phyloP scores from a whole-genome alignment of 106 monocot genomes.

The Dendrobium huoshanense region DNA sequence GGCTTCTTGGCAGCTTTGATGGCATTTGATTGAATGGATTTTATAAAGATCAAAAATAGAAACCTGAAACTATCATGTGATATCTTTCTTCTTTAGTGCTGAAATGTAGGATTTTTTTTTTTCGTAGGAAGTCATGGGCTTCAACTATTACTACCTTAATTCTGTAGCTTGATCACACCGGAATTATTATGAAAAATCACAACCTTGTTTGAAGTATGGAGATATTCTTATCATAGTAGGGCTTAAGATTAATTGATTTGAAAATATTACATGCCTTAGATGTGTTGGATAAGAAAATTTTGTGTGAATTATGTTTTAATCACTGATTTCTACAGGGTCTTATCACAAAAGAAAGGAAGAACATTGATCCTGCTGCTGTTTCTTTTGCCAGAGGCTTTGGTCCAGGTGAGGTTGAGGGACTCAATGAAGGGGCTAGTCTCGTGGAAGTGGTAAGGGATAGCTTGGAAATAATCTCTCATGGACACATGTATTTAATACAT shows the following conservation, averaged over 20 bases:
- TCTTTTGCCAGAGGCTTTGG: slow-evolving; percentile 82
- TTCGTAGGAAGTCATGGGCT: neutral
- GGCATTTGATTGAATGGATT: neutral
- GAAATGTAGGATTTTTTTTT: neutral
- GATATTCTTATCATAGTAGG: neutral
- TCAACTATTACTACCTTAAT: neutral
- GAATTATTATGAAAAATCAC: neutral
- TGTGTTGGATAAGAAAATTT: neutral
- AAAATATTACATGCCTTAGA: neutral
- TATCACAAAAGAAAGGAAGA: slow-evolving; percentile 64
- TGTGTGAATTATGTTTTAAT: neutral
- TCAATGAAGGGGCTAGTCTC: slow-evolving; percentile 75
- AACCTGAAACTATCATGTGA: neutral
- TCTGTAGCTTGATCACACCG: neutral
- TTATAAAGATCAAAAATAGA: neutral
- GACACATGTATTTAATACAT: neutral
- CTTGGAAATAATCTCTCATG: neutral
- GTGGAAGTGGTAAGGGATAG: slow-evolving; percentile 77
- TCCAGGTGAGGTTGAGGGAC: slow-evolving; percentile 59
- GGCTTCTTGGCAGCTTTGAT: neutral
- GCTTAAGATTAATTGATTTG: neutral
- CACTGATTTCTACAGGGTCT: slow-evolving; percentile 53
- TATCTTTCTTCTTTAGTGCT: neutral
- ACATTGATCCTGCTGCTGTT: slow-evolving; percentile 68
- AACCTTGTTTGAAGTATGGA: neutral